These are phyloP conservation scores for Auriculariales sp. DNA, from an alignment of 768 basidiomycete genomes.

Conservation along the genomic window DNA sequence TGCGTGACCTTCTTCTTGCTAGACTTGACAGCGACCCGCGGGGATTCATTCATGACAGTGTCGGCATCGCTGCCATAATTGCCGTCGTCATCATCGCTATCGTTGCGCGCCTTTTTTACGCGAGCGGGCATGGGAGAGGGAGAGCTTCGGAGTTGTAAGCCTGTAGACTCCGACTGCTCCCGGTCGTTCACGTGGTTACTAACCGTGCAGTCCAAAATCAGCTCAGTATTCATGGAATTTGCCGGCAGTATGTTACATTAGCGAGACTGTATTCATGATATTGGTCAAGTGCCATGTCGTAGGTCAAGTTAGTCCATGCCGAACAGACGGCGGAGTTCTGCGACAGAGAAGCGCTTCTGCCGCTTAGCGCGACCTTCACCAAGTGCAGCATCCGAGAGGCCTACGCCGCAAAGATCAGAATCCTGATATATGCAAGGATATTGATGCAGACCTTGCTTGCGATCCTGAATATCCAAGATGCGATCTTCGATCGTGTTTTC, in stretches of 20 bases:
- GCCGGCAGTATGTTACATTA: too few species aligned
- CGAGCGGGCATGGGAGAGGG: not conserved
- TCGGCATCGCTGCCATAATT: not conserved
- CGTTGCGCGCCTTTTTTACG: not conserved
- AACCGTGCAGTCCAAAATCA: too few species aligned
- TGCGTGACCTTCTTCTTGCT: not conserved
- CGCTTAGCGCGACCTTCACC: conserved; percentile 52
- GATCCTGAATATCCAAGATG: conserved; percentile 55
- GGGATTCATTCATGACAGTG: not conserved
- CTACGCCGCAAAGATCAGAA: conserved; percentile 14
- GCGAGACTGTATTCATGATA: too few species aligned
- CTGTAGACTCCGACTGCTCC: too few species aligned
- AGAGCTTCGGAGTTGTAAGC: too few species aligned
- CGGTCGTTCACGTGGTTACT: too few species aligned
- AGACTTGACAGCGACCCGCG: not conserved
- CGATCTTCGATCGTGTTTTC: conserved; percentile 64
- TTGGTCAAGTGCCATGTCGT: too few species aligned
- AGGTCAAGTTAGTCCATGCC: too few species aligned
- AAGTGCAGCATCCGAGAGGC: conserved; percentile 52
- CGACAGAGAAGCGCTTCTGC: conserved; percentile 52
- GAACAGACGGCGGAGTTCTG: too few species aligned
- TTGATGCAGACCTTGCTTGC: conserved; percentile 33
- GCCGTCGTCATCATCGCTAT: not conserved
- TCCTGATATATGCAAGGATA: not conserved
- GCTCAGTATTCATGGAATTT: too few species aligned